A percentile compares a stretch with the other conserved stretches of the same genome.
phyloP scores from a whole-genome alignment of 163 green algal species.

The Trebouxia gelatinosa region DNA sequence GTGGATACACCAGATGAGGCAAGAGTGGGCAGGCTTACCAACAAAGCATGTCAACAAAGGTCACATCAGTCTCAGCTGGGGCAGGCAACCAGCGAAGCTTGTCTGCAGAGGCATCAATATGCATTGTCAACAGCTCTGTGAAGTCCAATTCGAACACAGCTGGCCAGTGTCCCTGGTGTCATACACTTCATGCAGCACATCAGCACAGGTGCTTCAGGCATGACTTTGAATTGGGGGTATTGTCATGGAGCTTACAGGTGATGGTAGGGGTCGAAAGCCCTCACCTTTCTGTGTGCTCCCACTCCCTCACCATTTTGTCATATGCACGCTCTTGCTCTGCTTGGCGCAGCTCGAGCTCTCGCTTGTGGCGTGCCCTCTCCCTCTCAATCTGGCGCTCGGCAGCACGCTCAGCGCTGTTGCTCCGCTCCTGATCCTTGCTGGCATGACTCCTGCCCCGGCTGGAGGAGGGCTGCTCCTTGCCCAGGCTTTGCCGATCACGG shows the following conservation, averaged over 20 bases:
- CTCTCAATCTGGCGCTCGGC: slow-evolving; percentile 38
- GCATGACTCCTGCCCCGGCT: not conserved
- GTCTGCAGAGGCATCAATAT: slow-evolving; percentile 18
- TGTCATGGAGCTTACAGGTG: too few species aligned
- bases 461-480: not conserved
- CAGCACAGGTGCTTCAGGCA: too few species aligned
- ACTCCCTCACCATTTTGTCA: slow-evolving; percentile 50
- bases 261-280: not conserved
- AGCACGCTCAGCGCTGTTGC: slow-evolving; percentile 21
- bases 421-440: slow-evolving; percentile 20
- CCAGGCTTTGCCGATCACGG: too few species aligned
- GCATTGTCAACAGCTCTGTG: slow-evolving; percentile 11
- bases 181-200: too few species aligned
- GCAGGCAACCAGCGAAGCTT: slow-evolving; percentile 24
- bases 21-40: slow-evolving; percentile 19
- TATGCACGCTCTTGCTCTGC: slow-evolving; percentile 48
- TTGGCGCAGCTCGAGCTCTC: slow-evolving; percentile 20
- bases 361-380: slow-evolving; percentile 44
- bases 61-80: slow-evolving; percentile 28
- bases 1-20: too few species aligned
- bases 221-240: too few species aligned
- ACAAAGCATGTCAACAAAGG: not conserved
- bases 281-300: slow-evolving; percentile 67
- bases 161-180: too few species aligned
- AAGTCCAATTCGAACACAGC: too few species aligned